phyloP scores from a whole-genome alignment of 768 basidiomycete species.

The Amanita pseudoporphyria region DNA sequence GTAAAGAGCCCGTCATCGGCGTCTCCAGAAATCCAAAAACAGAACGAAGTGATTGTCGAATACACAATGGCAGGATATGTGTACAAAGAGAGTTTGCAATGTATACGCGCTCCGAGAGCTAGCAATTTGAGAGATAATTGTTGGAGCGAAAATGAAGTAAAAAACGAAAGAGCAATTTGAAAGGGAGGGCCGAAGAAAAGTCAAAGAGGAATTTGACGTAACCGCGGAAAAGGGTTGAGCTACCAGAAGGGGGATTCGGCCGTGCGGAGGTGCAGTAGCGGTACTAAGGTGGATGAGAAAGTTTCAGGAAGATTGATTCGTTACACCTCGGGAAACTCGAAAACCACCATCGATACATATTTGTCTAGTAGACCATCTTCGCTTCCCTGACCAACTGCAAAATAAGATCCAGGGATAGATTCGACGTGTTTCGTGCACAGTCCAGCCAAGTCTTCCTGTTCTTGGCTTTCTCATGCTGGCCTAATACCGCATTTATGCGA shows the following conservation, averaged over 20 bases:
- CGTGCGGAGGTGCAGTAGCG: too few relatives aligned
- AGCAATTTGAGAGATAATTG: background rate
- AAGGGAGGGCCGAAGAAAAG: constrained; percentile 5
- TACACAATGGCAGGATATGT: background rate
- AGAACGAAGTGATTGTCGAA: constrained; percentile 2
- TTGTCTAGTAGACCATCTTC: constrained; percentile 1
- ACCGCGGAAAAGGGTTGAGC: background rate
- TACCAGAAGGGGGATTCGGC: background rate
- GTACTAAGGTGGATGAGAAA: background rate
- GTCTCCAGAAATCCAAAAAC: background rate
- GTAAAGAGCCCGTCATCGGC: constrained; percentile 17
- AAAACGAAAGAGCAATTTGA: background rate
- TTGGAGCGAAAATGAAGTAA: background rate
- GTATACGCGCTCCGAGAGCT: background rate
- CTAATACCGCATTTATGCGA: background rate
- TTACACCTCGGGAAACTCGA: background rate
- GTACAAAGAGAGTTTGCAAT: background rate
- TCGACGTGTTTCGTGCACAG: background rate
- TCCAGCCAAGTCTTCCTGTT: background rate
- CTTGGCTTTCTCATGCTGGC: background rate
- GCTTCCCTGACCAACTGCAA: background rate
- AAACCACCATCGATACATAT: background rate
- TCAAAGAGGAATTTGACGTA: background rate
- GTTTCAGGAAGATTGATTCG: background rate
- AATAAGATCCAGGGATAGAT: background rate